Evolutionary conservation across 2,329 filamentous ascomycete species (phyloP).

Genomic region (Geosmithia putterillii): DNA sequence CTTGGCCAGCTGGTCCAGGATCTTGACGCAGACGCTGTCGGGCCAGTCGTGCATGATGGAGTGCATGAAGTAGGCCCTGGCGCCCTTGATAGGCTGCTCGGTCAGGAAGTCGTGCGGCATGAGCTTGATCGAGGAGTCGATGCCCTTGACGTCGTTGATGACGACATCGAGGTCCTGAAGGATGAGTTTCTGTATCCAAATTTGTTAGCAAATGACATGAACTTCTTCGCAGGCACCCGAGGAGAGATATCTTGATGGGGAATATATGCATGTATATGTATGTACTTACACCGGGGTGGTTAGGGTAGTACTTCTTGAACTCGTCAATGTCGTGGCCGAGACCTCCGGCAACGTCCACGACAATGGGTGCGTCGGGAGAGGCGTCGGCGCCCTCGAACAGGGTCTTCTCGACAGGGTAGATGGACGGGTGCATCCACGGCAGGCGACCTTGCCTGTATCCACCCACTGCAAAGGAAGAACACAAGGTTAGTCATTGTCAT

Average conservation of each 20-base stretch:
- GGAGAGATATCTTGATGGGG: no score
- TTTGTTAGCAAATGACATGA: background rate
- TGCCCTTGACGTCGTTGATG: conserved; percentile 15
- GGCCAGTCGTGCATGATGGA: conserved; percentile 27
- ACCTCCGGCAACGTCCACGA: conserved; percentile 22
- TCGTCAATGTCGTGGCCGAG: conserved; percentile 20
- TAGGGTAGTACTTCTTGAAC: conserved; percentile 19
- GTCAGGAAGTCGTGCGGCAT: conserved; percentile 33
- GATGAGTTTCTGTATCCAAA: conserved; percentile 18
- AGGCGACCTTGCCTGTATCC: conserved; percentile 11
- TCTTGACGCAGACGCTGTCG: conserved; percentile 15
- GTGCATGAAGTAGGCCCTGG: conserved; percentile 26
- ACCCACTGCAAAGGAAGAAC: conserved; percentile 5
- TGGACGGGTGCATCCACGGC: conserved; percentile 20
- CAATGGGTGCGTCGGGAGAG: conserved; percentile 10
- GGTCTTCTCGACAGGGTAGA: conserved; percentile 18
- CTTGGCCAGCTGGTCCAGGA: conserved; percentile 14
- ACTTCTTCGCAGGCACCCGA: no score
- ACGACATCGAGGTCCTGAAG: conserved; percentile 35
- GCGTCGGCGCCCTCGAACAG: conserved; percentile 14
- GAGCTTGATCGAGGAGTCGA: conserved; percentile 12
- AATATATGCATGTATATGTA: no score
- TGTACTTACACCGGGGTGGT: conserved; percentile 16
- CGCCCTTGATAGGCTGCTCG: conserved; percentile 30
- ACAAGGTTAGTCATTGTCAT: background rate